phyloP scores from a whole-genome alignment of 805 yeast species.

The Wickerhamomyces ciferrii region DNA sequence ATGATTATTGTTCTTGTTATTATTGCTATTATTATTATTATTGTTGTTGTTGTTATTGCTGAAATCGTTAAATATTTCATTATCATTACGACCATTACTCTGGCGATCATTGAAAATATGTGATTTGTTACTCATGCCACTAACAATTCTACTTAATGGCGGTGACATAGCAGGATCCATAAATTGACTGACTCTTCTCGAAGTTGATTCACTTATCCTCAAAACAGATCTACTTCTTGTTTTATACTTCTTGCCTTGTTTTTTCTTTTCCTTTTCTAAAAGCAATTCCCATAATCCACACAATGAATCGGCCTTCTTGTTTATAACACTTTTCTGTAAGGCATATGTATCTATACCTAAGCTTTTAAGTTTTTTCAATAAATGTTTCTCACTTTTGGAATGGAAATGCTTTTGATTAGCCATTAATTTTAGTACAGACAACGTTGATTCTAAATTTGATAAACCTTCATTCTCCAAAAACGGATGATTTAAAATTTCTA shows the following conservation, averaged over 20 bases:
- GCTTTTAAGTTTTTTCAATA: slow-evolving; percentile 54
- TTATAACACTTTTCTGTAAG: slow-evolving; percentile 50
- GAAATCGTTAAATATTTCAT: too few relatives aligned
- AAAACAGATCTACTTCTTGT: slow-evolving; percentile 28
- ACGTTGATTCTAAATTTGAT: slow-evolving; percentile 33
- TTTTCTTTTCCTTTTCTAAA: slow-evolving; percentile 39
- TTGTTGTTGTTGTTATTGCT: slow-evolving; percentile 1
- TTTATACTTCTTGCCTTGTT: slow-evolving; percentile 25
- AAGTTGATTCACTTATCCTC: slow-evolving; percentile 22
- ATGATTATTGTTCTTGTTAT: too few relatives aligned
- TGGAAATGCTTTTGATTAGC: slow-evolving; percentile 41
- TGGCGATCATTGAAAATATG: neutral
- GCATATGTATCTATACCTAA: slow-evolving; percentile 60
- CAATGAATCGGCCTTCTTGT: slow-evolving; percentile 61
- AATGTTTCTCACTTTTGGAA: slow-evolving; percentile 54
- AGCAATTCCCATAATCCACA: slow-evolving; percentile 73
- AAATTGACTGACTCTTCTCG: slow-evolving; percentile 21
- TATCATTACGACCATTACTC: too few relatives aligned
- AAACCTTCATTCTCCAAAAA: slow-evolving; percentile 43
- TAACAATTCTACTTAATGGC: slow-evolving; percentile 21
- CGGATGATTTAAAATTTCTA: slow-evolving; percentile 46
- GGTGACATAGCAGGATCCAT: slow-evolving; percentile 21
- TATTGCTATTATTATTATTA: too few relatives aligned
- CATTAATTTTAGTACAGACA: slow-evolving; percentile 29
- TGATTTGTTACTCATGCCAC: slow-evolving; percentile 19